A percentile compares a stretch with the other conserved stretches of the same genome.
Conservation (phyloP, 1,284 basidiomycete species). For the Irpex sp. region DNA sequence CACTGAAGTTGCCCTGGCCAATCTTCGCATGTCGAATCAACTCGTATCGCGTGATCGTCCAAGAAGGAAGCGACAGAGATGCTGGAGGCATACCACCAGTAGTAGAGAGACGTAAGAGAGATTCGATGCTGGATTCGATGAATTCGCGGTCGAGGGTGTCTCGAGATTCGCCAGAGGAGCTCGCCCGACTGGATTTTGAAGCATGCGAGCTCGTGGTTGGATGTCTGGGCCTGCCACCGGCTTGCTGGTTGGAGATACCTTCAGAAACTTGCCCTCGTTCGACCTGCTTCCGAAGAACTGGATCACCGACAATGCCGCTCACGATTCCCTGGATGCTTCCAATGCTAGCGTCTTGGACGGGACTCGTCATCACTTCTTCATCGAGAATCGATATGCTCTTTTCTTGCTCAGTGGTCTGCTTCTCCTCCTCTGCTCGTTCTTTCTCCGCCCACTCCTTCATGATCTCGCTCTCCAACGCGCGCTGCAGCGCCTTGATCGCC, state of each 20-base stretch:
- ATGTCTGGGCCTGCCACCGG: conserved; percentile 1
- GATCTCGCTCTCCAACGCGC: conserved; percentile 55
- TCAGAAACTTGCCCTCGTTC: neutral
- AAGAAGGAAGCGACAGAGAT: conserved; percentile 48
- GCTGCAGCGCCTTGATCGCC: conserved; percentile 73
- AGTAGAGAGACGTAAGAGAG: conserved; percentile 40
- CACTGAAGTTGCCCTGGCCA: conserved; percentile 65
- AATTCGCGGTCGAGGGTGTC: conserved; percentile 42
- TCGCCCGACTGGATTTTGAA: conserved; percentile 4
- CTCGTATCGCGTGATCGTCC: conserved; percentile 75
- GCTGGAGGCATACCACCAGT: conserved; percentile 17
- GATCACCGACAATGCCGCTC: conserved; percentile 5
- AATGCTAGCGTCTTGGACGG: conserved; percentile 3
- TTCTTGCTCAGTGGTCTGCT: neutral
- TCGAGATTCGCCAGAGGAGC: conserved; percentile 14
- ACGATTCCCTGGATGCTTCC: conserved; percentile 9
- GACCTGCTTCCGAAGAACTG: conserved; percentile 1
- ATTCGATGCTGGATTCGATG: conserved; percentile 46
- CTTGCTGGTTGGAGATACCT: neutral
- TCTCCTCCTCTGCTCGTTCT: neutral
- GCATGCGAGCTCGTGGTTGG: neutral
- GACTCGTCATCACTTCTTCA: neutral
- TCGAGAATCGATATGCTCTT: neutral
- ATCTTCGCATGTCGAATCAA: conserved; percentile 60
- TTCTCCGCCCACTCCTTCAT: conserved; percentile 28